Conservation (phyloP, 495 filamentous ascomycete species). For the Xylaria venustula region DNA sequence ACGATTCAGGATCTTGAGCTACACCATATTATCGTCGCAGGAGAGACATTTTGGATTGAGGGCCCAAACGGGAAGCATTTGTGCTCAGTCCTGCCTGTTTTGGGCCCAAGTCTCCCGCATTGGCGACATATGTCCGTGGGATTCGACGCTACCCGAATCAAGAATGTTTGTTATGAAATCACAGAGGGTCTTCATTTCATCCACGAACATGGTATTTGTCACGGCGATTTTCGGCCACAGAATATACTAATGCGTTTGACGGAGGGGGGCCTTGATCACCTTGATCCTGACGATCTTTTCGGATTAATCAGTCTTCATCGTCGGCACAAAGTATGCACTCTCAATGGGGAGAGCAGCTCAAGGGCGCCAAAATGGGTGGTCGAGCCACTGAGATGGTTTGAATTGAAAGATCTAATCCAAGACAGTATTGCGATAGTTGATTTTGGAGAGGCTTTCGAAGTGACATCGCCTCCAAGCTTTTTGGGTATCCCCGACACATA, state of each 20-base stretch:
- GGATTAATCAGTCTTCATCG: background rate
- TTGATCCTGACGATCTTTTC: constrained; percentile 11
- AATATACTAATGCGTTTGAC: constrained; percentile 24
- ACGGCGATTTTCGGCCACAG: constrained; percentile 25
- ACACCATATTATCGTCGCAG: background rate
- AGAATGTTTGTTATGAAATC: constrained; percentile 26
- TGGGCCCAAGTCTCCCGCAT: constrained; percentile 3
- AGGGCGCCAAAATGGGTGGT: constrained; percentile 20
- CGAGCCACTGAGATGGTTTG: background rate
- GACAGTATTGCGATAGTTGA: constrained; percentile 20
- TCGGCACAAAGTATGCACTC: background rate
- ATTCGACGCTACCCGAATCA: constrained; percentile 12
- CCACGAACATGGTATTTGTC: constrained; percentile 18
- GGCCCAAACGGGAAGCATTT: constrained; percentile 10
- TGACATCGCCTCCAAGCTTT: background rate
- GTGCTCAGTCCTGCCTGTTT: constrained; percentile 16
- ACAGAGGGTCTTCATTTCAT: constrained; percentile 16
- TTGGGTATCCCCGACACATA: constrained; percentile 14
- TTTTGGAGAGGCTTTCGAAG: constrained; percentile 20
- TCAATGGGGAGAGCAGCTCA: background rate
- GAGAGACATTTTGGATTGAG: constrained; percentile 6
- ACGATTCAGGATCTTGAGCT: background rate
- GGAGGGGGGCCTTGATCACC: constrained; percentile 18
- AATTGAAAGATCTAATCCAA: background rate
- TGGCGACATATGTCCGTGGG: background rate